Conservation (phyloP, 1,284 basidiomycete species). For the Butyriboletus regius region DNA sequence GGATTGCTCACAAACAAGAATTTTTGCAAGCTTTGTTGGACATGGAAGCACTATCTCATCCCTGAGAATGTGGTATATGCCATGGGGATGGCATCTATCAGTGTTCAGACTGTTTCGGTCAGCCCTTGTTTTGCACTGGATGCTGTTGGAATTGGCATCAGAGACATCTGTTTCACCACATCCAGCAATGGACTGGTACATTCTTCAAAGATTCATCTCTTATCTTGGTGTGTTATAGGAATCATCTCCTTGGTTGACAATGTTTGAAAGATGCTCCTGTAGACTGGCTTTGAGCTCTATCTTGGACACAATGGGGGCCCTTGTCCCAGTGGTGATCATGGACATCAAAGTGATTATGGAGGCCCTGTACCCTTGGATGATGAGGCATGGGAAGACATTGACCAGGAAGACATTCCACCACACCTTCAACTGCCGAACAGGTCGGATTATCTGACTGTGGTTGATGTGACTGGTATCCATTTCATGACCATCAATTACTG, state of each 20-base stretch:
- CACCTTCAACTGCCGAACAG: neutral
- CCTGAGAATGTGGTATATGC: neutral
- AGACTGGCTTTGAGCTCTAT: neutral
- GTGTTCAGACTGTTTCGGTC: neutral
- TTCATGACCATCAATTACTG: no score
- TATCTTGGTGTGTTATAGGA: neutral
- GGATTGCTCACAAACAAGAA: neutral
- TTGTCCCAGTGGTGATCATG: neutral
- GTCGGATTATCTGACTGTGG: neutral
- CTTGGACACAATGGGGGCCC: neutral
- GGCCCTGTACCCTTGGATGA: neutral
- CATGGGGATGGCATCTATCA: neutral
- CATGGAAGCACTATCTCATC: neutral
- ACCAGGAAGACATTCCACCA: neutral
- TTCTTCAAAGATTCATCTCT: neutral
- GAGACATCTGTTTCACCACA: neutral
- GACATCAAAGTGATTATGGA: accelerated
- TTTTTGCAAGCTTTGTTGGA: neutral
- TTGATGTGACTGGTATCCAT: no score
- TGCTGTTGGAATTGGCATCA: neutral
- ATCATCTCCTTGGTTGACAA: no score
- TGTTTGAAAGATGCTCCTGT: neutral
- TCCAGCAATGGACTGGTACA: neutral
- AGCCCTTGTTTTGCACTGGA: neutral
- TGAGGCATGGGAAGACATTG: neutral